Conservation (phyloP, 140 eudicot species). For the Bidens hawaiensis region DNA sequence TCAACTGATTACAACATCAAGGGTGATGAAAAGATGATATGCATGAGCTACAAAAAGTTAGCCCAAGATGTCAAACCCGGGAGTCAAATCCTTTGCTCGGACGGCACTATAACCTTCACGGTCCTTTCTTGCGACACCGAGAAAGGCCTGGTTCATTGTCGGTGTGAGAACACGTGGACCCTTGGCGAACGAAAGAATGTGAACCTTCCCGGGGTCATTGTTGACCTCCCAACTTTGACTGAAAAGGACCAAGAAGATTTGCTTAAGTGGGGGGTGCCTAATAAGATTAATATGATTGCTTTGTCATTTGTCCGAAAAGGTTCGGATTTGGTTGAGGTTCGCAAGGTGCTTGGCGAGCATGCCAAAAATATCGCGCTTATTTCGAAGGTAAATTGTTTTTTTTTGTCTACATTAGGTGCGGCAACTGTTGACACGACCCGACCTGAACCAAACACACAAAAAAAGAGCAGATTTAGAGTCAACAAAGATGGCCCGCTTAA, state of each 20-base stretch:
- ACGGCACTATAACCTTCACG: constrained; percentile 43
- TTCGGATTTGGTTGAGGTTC: too few relatives aligned
- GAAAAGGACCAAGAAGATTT: too few relatives aligned
- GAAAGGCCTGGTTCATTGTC: constrained; percentile 39
- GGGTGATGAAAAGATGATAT: constrained; percentile 41
- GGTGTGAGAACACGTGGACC: constrained; percentile 48
- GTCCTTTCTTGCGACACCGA: constrained; percentile 47
- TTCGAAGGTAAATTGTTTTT: constrained; percentile 35
- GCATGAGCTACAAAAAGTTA: constrained; percentile 47
- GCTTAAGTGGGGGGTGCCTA: too few relatives aligned
- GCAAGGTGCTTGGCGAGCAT: constrained; percentile 45
- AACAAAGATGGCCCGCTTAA: too few relatives aligned
- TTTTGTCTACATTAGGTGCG: not conserved
- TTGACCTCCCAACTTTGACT: too few relatives aligned
- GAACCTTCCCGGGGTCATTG: too few relatives aligned
- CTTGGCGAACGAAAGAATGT: too few relatives aligned
- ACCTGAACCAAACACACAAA: too few relatives aligned
- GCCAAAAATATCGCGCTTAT: constrained; percentile 39
- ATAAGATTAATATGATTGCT: too few relatives aligned
- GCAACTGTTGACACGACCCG: too few relatives aligned
- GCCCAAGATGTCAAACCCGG: constrained; percentile 44
- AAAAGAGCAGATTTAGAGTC: too few relatives aligned
- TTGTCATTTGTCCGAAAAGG: too few relatives aligned
- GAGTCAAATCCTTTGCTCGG: constrained; percentile 40
- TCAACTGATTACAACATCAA: constrained; percentile 39